A percentile compares a stretch with the other conserved stretches of the same genome.
phyloP scores from a whole-genome alignment of 2,329 filamentous ascomycete genomes.

The Ramichloridium luteum region DNA sequence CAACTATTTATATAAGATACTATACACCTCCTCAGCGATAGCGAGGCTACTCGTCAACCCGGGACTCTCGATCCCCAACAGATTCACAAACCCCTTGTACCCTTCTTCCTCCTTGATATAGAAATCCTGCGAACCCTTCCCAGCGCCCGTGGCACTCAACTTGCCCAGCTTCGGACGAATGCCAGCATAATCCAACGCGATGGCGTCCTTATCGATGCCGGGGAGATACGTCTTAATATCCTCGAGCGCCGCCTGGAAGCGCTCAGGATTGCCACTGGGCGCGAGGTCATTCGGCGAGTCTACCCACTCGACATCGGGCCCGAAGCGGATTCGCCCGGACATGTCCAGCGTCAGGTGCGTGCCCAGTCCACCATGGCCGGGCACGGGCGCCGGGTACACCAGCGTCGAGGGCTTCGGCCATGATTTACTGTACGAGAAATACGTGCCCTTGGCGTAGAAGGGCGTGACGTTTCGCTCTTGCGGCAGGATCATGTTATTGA shows the following conservation, averaged over 20 bases:
- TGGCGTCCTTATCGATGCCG: conserved; percentile 49
- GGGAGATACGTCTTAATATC: conserved; percentile 76
- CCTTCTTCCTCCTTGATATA: conserved; percentile 65
- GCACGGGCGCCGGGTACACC: conserved; percentile 75
- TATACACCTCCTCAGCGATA: conserved; percentile 65
- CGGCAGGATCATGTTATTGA: conserved; percentile 74
- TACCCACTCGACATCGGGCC: conserved; percentile 93
- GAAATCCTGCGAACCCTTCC: conserved; percentile 70
- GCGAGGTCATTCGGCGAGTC: conserved; percentile 54
- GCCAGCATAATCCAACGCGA: conserved; percentile 77
- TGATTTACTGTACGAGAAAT: conserved; percentile 69
- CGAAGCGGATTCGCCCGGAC: conserved; percentile 72
- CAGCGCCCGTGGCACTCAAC: conserved; percentile 46
- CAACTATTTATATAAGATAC: conserved; percentile 44
- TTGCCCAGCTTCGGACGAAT: conserved; percentile 73
- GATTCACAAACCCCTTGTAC: conserved; percentile 71
- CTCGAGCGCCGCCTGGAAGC: conserved; percentile 53
- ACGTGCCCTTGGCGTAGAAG: conserved; percentile 87
- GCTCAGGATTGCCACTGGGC: conserved; percentile 45
- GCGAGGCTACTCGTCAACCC: conserved; percentile 79
- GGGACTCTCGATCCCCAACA: conserved; percentile 87
- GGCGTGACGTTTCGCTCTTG: conserved; percentile 43
- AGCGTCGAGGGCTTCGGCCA: conserved; percentile 57
- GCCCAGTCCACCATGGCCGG: conserved; percentile 72
- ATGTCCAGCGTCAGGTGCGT: conserved; percentile 91